Percentiles rank a stretch among this genome's conserved stretches.
Conservation (phyloP, 2,329 filamentous ascomycete genomes). For the Bertia moriformis region DNA sequence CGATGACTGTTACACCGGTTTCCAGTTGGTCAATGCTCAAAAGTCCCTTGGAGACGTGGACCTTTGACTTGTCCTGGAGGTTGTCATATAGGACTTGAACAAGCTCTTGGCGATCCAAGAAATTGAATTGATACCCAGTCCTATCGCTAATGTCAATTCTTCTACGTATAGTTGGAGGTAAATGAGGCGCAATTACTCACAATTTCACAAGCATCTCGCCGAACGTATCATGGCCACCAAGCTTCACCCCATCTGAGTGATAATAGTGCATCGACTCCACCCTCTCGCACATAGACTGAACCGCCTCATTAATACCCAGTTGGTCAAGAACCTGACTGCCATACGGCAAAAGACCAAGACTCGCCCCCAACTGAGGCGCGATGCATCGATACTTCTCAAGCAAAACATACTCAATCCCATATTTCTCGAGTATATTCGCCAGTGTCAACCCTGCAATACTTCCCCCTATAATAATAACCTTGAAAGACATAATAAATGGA, state of each 20-base stretch:
- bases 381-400: background rate
- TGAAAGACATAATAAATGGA: too few relatives aligned
- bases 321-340: background rate
- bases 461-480: background rate
- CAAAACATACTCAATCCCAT: background rate
- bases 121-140: constrained; percentile 4
- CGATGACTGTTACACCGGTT: background rate
- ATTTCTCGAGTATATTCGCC: background rate
- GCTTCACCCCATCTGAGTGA: too few relatives aligned
- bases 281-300: too few relatives aligned
- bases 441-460: background rate
- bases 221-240: too few relatives aligned
- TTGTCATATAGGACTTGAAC: constrained; percentile 8
- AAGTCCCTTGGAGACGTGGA: background rate
- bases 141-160: too few relatives aligned
- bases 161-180: too few relatives aligned
- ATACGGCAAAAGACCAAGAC: background rate
- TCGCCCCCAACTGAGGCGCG: background rate
- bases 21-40: background rate
- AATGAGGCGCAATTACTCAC: too few relatives aligned
- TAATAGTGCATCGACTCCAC: too few relatives aligned
- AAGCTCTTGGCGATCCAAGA: constrained; percentile 7
- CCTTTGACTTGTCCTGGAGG: constrained; percentile 7
- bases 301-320: too few relatives aligned
- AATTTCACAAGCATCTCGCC: too few relatives aligned